Conservation (phyloP, 2,329 filamentous ascomycete species). For the Coleophoma crateriformis region DNA sequence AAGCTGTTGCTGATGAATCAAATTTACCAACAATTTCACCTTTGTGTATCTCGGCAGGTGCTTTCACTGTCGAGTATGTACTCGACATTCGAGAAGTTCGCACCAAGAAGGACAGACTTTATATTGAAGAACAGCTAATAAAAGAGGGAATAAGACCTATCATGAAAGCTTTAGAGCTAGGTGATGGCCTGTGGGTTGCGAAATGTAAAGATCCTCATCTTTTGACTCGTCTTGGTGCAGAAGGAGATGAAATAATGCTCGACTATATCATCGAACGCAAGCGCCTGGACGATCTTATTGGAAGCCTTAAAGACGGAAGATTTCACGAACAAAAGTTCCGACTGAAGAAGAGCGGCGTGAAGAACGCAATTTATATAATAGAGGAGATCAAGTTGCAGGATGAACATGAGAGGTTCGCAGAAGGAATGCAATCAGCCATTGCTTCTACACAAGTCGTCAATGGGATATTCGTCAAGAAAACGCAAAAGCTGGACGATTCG, state of each 20-base stretch:
- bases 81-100: slow-evolving; percentile 73
- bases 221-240: slow-evolving; percentile 49
- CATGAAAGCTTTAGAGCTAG: slow-evolving; percentile 64
- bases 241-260: slow-evolving; percentile 66
- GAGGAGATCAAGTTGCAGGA: slow-evolving; percentile 65
- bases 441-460: slow-evolving; percentile 74
- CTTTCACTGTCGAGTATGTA: slow-evolving; percentile 67
- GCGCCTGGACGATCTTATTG: slow-evolving; percentile 72
- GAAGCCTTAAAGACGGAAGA: slow-evolving; percentile 75
- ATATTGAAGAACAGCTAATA: slow-evolving; percentile 66
- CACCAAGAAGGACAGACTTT: slow-evolving; percentile 67
- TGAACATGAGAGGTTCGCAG: slow-evolving; percentile 50
- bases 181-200: slow-evolving; percentile 76
- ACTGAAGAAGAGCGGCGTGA: slow-evolving; percentile 64
- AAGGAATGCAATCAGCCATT: slow-evolving; percentile 67
- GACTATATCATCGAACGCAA: slow-evolving; percentile 82
- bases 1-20: slow-evolving; percentile 10
- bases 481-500: slow-evolving; percentile 69
- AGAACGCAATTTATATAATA: slow-evolving; percentile 72
- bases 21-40: slow-evolving; percentile 41
- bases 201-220: slow-evolving; percentile 57
- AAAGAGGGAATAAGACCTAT: slow-evolving; percentile 62
- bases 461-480: slow-evolving; percentile 74
- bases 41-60: slow-evolving; percentile 55
- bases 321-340: slow-evolving; percentile 85